These are phyloP conservation scores for Phaffia rhodozyma DNA, from an alignment of 1,284 basidiomycete genomes.

Conservation along the genomic window DNA sequence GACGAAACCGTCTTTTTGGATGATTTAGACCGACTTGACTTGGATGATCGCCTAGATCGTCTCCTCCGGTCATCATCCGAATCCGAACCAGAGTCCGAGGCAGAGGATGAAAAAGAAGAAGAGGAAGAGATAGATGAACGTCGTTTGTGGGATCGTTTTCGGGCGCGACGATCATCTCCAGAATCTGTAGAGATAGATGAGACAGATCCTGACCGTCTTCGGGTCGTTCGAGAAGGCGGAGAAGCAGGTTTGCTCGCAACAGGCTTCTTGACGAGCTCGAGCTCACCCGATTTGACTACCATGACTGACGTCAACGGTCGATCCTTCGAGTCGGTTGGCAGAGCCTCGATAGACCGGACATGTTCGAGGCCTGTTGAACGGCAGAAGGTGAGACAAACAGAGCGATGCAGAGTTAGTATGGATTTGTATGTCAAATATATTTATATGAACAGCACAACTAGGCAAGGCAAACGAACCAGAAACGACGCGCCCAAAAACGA, in stretches of 20 bases:
- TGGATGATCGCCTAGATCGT: neutral
- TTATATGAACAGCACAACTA: neutral
- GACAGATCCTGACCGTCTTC: neutral
- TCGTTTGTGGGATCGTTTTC: slow-evolving; percentile 5
- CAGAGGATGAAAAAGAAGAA: slow-evolving; percentile 10
- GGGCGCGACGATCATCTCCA: slow-evolving; percentile 12
- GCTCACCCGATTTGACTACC: slow-evolving; percentile 72
- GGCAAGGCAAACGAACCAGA: slow-evolving; percentile 24
- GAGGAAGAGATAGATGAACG: slow-evolving; percentile 2
- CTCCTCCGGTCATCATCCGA: slow-evolving; percentile 5
- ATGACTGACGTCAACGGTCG: slow-evolving; percentile 56
- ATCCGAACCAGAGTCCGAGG: slow-evolving; percentile 13
- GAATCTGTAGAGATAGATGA: slow-evolving; percentile 10
- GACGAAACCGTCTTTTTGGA: slow-evolving; percentile 13
- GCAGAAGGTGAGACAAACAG: neutral
- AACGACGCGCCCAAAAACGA: slow-evolving; percentile 40
- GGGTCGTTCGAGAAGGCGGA: slow-evolving; percentile 2
- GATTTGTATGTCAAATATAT: neutral
- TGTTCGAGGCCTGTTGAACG: slow-evolving; percentile 32
- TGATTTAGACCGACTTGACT: neutral
- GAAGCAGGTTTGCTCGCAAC: slow-evolving; percentile 2
- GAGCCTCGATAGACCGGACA: slow-evolving; percentile 36
- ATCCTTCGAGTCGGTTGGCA: slow-evolving; percentile 36
- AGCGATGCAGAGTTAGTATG: neutral
- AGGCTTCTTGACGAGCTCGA: slow-evolving; percentile 49